These are phyloP conservation scores for Mortierella sp. DNA, from an alignment of 371 early-diverging fungal species.

Conservation along the genomic window DNA sequence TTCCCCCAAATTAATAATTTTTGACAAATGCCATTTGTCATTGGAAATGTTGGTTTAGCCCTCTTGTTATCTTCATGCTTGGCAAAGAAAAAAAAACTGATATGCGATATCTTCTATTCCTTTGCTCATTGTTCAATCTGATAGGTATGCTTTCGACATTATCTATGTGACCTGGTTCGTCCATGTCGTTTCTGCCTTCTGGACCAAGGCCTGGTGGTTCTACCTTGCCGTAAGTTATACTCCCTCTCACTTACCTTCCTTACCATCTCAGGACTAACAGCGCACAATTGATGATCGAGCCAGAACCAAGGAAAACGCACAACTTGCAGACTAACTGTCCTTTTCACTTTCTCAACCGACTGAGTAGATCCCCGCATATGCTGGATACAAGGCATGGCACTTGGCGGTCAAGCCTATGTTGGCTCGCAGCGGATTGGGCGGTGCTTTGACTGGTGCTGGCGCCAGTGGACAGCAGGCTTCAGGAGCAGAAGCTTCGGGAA, in stretches of 20 bases:
- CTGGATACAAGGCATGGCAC: constrained; percentile 69
- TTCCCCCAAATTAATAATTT: constrained; percentile 9
- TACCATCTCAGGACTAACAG: not conserved
- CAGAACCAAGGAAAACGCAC: not conserved
- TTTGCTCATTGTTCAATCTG: not conserved
- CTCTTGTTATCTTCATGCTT: not conserved
- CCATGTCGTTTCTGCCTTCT: constrained; percentile 77
- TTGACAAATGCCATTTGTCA: constrained; percentile 38
- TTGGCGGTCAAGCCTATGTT: constrained; percentile 68
- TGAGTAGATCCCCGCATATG: constrained; percentile 74
- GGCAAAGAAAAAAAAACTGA: constrained; percentile 1
- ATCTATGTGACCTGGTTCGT: constrained; percentile 88
- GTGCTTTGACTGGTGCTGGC: constrained; percentile 24
- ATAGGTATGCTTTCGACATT: constrained; percentile 86
- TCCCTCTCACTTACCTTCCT: constrained; percentile 1
- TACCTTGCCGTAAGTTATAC: constrained; percentile 68
- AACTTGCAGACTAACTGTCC: not conserved
- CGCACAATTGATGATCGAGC: not conserved
- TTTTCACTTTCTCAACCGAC: not conserved
- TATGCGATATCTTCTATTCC: not conserved
- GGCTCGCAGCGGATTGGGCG: constrained; percentile 32
- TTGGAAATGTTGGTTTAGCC: constrained; percentile 19
- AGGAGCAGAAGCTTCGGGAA: constrained; percentile 32
- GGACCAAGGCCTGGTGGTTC: constrained; percentile 78
- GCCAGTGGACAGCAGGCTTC: too few species aligned